Base-by-base conservation (phyloP, 2,329 filamentous ascomycete species). In the Cercospora zeina region DNA sequence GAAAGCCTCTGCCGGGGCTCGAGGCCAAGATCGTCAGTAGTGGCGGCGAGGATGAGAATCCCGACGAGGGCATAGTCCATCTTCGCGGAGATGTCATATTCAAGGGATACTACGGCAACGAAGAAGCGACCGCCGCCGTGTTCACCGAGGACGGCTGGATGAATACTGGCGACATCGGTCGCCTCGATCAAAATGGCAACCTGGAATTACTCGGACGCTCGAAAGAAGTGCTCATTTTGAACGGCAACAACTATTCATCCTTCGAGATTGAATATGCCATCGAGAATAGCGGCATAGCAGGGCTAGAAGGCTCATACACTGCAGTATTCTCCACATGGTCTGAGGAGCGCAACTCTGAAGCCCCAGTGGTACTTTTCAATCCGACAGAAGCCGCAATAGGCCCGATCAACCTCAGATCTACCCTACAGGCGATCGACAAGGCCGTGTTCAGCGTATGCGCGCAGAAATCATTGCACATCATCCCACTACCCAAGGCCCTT, bases 141-240 rank as follows among this genome's bases (percentile, higher is more conserved):
- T 65, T 78, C 19, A 71, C 69, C 14, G 59, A 65, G 34, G 74
- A 78, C 58, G 76, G 76, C 6, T 79, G 75, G 75, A 66, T 78
- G 51, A 73, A 70, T 42, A 73, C 57, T 21, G 66, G 39, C 33
- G 67, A 71, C 39, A 64, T 67, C 27, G 69, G 61, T 10, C 55
- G 53, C 13, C 11, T 69, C 14, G 69, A 69, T 50, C 16, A 42
- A 13, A 59, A 65, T 19, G 68, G 68, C 1, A 65, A 68, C 24
- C 61, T 70, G 7, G 56, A 63, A 24, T 47, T 70, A 1, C 60
- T 68, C 16, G 68, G 68, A 6, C 59, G 68, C 8, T 59, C 61
- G 6, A 70, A 70, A 34, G 68, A 69, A 39, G 65, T 67, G 3
- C 59, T 69, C 14, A 67, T 68, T 33, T 58, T 70, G 39, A 68